Evolutionary conservation across 371 early-diverging fungal genomes (phyloP).

Genomic region (Dichotomocladium elegans): DNA sequence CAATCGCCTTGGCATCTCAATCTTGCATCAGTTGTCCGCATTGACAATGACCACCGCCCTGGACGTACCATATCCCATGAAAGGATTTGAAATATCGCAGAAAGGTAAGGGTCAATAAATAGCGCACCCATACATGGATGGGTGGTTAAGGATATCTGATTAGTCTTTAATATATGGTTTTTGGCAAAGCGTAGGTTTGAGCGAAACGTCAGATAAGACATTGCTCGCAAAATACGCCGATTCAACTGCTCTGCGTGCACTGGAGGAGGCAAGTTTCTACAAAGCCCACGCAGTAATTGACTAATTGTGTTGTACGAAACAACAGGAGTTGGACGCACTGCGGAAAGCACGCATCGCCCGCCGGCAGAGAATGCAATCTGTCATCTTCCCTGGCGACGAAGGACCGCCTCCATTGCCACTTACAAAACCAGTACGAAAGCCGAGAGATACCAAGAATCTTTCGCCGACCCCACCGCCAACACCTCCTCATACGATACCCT

Average conservation of each 20-base stretch:
- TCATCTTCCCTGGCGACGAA: background rate
- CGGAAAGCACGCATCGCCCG: background rate
- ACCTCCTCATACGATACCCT: background rate
- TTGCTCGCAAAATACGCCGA: background rate
- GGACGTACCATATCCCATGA: too few species aligned
- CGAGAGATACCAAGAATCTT: background rate
- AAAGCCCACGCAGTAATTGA: background rate
- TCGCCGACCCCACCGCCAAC: background rate
- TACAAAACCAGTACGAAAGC: background rate
- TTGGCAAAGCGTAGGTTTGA: too few species aligned
- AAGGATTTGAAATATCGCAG: too few species aligned
- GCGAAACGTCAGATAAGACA: background rate
- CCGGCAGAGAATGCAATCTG: too few species aligned
- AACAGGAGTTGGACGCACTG: constrained; percentile 5
- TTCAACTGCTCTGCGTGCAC: background rate
- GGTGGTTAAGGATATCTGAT: too few species aligned
- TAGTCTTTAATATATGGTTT: too few species aligned
- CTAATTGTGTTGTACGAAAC: background rate
- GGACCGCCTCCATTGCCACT: background rate
- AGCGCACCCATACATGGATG: too few species aligned
- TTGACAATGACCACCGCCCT: too few species aligned
- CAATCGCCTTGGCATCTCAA: too few species aligned
- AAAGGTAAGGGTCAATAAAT: too few species aligned
- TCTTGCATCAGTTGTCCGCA: too few species aligned
- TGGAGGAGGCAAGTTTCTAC: background rate